A percentile compares a stretch with the other conserved stretches of the same genome.
Conservation (phyloP, 768 basidiomycete genomes). For the Gautieria morchelliformis region DNA sequence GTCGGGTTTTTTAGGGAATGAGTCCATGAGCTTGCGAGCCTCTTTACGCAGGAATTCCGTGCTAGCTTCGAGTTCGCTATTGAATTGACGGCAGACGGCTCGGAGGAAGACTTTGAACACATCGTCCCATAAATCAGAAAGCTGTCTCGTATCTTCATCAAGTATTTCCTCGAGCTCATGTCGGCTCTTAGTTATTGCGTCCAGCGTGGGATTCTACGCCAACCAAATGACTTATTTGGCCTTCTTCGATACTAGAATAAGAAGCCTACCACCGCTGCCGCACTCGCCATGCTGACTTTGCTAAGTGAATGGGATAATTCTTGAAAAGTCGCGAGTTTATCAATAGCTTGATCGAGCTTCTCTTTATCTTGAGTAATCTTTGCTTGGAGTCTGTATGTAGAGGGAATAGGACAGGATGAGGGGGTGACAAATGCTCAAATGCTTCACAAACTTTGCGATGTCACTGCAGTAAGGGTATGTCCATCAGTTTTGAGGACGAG, state of each 20-base stretch:
- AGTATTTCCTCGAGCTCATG: background rate
- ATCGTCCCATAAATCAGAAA: constrained; percentile 1
- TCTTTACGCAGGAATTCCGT: background rate
- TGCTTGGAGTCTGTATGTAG: background rate
- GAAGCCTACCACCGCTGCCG: background rate
- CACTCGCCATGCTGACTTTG: background rate
- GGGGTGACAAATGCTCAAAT: background rate
- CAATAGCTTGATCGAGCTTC: background rate
- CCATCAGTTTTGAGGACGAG: background rate
- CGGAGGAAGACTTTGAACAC: constrained; percentile 4
- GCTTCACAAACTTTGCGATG: constrained; percentile 2
- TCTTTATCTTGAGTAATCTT: background rate
- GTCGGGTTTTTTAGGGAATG: background rate
- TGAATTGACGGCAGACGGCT: constrained; percentile 3
- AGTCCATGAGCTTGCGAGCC: constrained; percentile 1
- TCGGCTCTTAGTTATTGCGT: background rate
- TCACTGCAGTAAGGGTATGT: background rate
- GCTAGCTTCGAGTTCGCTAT: constrained; percentile 3
- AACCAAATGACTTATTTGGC: background rate
- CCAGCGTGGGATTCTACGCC: background rate
- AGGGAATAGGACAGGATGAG: background rate
- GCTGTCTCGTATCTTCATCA: background rate
- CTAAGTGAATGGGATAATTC: constrained; percentile 3
- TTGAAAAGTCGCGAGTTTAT: background rate
- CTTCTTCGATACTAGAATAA: background rate